Evolutionary conservation across 805 yeast species (phyloP).

Genomic region (Kluyveromyces aestuarii): DNA sequence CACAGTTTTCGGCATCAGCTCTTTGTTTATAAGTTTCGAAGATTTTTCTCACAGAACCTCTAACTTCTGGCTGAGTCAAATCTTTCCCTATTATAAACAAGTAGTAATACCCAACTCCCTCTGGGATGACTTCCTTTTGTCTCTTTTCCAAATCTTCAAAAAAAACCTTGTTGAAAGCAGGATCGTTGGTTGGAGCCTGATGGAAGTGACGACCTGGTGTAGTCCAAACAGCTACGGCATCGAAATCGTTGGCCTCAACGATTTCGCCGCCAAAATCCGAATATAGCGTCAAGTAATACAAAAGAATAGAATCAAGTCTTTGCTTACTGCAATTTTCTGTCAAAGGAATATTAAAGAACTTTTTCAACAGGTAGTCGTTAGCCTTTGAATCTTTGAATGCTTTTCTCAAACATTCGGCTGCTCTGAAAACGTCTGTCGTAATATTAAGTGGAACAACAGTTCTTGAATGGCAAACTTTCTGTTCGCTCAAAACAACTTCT

Average conservation of each 20-base stretch:
- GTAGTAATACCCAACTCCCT: conserved; percentile 22
- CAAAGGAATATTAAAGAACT: conserved; percentile 21
- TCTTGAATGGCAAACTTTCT: conserved; percentile 6
- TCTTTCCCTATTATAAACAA: conserved; percentile 28
- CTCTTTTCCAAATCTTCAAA: conserved; percentile 16
- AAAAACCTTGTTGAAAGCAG: conserved; percentile 22
- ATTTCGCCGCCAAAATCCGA: conserved; percentile 27
- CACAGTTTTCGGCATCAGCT: conserved; percentile 24
- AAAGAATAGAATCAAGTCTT: conserved; percentile 19
- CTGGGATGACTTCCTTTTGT: conserved; percentile 19
- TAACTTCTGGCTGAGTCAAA: conserved; percentile 16
- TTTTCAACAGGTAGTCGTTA: conserved; percentile 23
- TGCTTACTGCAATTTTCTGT: conserved; percentile 14
- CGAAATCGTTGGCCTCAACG: conserved; percentile 24
- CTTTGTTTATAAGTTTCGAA: conserved; percentile 20
- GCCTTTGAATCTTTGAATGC: conserved; percentile 23
- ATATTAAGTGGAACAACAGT: conserved; percentile 12
- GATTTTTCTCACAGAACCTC: conserved; percentile 27
- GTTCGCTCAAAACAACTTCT: not conserved
- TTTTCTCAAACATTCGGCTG: conserved; percentile 16
- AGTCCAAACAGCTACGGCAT: conserved; percentile 27
- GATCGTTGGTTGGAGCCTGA: conserved; percentile 20
- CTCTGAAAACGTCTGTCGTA: conserved; percentile 18
- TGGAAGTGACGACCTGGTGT: conserved; percentile 19
- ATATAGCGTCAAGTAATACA: conserved; percentile 17